Percentiles rank a stretch among this genome's conserved stretches.
phyloP scores from a whole-genome alignment of 1,139 yeast species.

The Taphrina wiesneri region DNA sequence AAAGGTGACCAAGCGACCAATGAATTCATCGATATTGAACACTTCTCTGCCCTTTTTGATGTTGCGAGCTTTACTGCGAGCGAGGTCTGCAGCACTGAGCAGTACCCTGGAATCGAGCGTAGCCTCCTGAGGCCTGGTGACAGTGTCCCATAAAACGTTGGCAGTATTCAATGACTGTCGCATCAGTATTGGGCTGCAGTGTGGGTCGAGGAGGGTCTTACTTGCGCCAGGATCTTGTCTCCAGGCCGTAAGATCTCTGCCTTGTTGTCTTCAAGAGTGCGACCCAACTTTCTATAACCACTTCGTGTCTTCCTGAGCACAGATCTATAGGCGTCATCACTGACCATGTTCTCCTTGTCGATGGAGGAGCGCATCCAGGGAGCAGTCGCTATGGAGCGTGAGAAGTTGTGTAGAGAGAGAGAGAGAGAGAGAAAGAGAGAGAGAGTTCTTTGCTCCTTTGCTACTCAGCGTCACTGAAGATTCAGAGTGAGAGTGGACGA shows the following conservation, averaged over 20 bases:
- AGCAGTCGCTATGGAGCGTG: too few relatives aligned
- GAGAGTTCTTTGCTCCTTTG: too few relatives aligned
- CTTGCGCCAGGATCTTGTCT: constrained; percentile 9
- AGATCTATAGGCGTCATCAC: constrained; percentile 3
- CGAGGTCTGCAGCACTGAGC: constrained; percentile 35
- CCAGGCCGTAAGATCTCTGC: constrained; percentile 23
- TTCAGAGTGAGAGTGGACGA: too few relatives aligned
- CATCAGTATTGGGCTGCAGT: background rate
- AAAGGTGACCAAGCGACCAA: constrained; percentile 27
- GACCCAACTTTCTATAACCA: background rate
- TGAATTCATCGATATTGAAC: constrained; percentile 34
- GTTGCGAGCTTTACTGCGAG: constrained; percentile 34
- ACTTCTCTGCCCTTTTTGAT: constrained; percentile 35
- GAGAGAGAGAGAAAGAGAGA: too few relatives aligned
- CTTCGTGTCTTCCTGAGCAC: constrained; percentile 7
- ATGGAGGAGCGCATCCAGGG: background rate
- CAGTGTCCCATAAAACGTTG: constrained; percentile 17
- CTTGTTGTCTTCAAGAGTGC: constrained; percentile 19
- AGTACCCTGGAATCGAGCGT: constrained; percentile 36
- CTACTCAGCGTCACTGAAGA: too few relatives aligned
- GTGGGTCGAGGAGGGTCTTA: background rate
- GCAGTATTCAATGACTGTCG: constrained; percentile 18
- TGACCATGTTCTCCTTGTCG: constrained; percentile 16
- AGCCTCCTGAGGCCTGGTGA: constrained; percentile 36
- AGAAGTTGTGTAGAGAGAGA: too few relatives aligned